Percentiles rank a stretch among this genome's conserved stretches.
Evolutionary conservation across 208 protist species (phyloP).

Genomic region (Leishmania gerbilli): DNA sequence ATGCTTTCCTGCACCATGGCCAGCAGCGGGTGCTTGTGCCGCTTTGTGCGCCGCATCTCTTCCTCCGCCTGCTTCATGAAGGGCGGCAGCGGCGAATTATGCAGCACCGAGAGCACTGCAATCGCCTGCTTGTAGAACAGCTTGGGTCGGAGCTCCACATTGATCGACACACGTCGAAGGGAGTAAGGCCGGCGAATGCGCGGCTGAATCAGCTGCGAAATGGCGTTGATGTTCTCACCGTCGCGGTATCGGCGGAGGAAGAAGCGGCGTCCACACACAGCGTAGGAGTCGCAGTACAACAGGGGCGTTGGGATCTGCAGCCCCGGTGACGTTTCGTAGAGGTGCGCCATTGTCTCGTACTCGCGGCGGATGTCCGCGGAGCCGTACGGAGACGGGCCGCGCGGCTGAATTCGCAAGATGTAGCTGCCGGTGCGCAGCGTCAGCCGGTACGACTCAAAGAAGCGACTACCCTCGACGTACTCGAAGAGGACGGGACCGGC

Average conservation of each 20-base stretch:
- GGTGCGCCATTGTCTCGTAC: slow-evolving; percentile 72
- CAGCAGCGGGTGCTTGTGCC: slow-evolving; percentile 47
- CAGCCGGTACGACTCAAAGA: slow-evolving; percentile 73
- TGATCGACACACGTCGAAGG: slow-evolving; percentile 52
- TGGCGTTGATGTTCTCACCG: slow-evolving; percentile 51
- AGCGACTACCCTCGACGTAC: slow-evolving; percentile 52
- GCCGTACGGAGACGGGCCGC: slow-evolving; percentile 51
- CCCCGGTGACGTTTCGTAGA: slow-evolving; percentile 43
- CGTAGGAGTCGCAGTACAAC: slow-evolving; percentile 74
- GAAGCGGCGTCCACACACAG: slow-evolving; percentile 70
- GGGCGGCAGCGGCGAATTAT: slow-evolving; percentile 51
- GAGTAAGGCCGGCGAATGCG: slow-evolving; percentile 75
- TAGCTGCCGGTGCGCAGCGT: slow-evolving; percentile 80
- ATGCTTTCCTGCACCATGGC: slow-evolving; percentile 40
- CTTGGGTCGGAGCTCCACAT: slow-evolving; percentile 62
- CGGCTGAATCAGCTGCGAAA: slow-evolving; percentile 66
- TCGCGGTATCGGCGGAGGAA: slow-evolving; percentile 69
- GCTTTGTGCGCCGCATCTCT: slow-evolving; percentile 30
- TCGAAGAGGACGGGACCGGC: slow-evolving; percentile 70
- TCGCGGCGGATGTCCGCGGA: slow-evolving; percentile 63
- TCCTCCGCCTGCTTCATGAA: slow-evolving; percentile 57
- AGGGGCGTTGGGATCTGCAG: slow-evolving; percentile 53
- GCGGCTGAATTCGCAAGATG: slow-evolving; percentile 71
- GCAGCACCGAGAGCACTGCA: slow-evolving; percentile 40
- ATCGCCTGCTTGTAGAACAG: slow-evolving; percentile 62